Conservation (phyloP, 129 eudicot genomes). For the Smallanthus sonchifolius region DNA sequence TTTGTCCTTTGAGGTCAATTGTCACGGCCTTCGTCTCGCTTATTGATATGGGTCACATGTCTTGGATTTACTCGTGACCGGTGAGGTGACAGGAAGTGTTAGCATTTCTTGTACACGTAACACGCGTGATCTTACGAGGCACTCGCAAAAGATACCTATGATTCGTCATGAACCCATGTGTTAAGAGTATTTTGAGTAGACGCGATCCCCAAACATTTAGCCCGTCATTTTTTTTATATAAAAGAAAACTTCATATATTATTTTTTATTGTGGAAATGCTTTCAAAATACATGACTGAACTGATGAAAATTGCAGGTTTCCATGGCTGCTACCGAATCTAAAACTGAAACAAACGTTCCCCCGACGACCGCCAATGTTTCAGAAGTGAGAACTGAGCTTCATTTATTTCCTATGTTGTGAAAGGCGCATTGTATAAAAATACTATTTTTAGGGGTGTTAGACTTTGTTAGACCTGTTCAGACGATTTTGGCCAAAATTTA, state of each 20-base stretch:
- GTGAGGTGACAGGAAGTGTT: neutral
- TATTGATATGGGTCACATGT: neutral
- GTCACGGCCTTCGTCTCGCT: neutral
- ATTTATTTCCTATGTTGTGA: no score
- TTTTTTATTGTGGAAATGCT: neutral
- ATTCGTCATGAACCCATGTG: neutral
- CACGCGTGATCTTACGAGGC: neutral
- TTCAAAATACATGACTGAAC: constrained; percentile 14
- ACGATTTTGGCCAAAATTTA: no score
- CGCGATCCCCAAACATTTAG: neutral
- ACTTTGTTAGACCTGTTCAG: no score
- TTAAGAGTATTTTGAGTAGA: neutral
- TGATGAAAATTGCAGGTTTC: constrained; percentile 28
- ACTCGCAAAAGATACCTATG: neutral
- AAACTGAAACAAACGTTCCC: constrained; percentile 23
- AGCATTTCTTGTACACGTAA: neutral
- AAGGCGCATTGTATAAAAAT: no score
- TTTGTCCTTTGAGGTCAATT: neutral
- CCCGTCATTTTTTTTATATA: neutral
- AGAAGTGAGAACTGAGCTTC: constrained; percentile 34
- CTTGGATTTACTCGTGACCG: no score
- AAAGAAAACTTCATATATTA: no score
- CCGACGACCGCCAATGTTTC: constrained; percentile 34
- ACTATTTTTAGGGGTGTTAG: no score
- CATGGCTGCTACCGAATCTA: constrained; percentile 21